phyloP scores from a whole-genome alignment of 495 filamentous ascomycete species.

The Tuber umbilicatum region DNA sequence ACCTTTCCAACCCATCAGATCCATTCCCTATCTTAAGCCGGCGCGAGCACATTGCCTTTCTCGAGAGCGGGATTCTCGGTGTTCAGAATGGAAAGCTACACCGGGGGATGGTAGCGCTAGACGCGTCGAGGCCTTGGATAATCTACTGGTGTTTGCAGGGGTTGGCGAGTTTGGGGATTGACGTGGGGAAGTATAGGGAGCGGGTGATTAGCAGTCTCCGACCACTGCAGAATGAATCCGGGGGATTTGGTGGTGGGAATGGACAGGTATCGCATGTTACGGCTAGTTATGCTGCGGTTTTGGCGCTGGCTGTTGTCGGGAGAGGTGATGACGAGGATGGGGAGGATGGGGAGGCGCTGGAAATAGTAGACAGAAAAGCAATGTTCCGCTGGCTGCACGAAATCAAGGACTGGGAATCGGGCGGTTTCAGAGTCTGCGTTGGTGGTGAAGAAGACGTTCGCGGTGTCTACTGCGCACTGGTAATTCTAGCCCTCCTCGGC shows the following conservation, averaged over 20 bases:
- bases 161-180: conserved; percentile 65
- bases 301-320: conserved; percentile 70
- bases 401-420: conserved; percentile 69
- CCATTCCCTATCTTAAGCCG: conserved; percentile 70
- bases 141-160: conserved; percentile 82
- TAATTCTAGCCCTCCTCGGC: conserved; percentile 72
- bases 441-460: conserved; percentile 89
- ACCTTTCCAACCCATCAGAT: conserved; percentile 57
- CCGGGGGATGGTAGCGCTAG: conserved; percentile 57
- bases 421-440: conserved; percentile 71
- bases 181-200: conserved; percentile 62
- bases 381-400: conserved; percentile 85
- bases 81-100: conserved; percentile 50
- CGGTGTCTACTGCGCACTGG: conserved; percentile 85
- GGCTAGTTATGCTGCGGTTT: conserved; percentile 73
- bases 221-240: conserved; percentile 71
- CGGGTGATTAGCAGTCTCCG: conserved; percentile 63
- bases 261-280: conserved; percentile 83
- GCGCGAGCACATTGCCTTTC: conserved; percentile 65
- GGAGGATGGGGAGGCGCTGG: conserved; percentile 47
- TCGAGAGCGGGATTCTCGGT: conserved; percentile 56
- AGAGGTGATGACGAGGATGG: conserved; percentile 50
- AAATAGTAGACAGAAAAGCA: conserved; percentile 67
- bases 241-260: conserved; percentile 91
- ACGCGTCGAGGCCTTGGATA: conserved; percentile 86